A percentile compares a stretch with the other conserved stretches of the same genome.
These are phyloP conservation scores for Russula earlei DNA, from an alignment of 768 basidiomycete genomes.

Conservation along the genomic window DNA sequence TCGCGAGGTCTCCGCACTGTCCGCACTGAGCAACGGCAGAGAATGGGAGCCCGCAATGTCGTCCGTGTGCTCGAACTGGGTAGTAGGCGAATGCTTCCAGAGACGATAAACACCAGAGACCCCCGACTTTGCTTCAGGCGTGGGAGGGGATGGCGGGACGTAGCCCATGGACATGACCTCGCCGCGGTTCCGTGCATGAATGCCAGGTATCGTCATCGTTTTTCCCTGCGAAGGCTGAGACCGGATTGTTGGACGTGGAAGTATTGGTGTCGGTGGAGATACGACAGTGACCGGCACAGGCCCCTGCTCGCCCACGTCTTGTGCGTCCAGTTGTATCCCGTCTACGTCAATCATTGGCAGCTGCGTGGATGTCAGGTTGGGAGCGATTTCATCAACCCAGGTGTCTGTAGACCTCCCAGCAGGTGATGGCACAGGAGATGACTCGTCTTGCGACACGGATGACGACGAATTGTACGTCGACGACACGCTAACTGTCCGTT, in stretches of 20 bases:
- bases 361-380: neutral
- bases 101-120: conserved; percentile 66
- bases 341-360: conserved; percentile 1
- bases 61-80: conserved; percentile 9
- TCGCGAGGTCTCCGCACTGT: neutral
- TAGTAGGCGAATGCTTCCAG: conserved; percentile 49
- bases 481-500: conserved; percentile 24
- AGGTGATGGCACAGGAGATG: conserved; percentile 23
- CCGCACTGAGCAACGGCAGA: neutral
- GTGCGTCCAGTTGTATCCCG: neutral
- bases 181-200: conserved; percentile 75
- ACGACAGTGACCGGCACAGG: neutral
- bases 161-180: conserved; percentile 83
- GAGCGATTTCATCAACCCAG: neutral
- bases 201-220: conserved; percentile 82
- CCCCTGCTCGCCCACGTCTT: neutral
- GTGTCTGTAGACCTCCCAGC: conserved; percentile 5
- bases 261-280: conserved; percentile 1
- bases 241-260: conserved; percentile 51
- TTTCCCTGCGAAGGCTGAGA: conserved; percentile 66
- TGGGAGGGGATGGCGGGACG: conserved; percentile 40
- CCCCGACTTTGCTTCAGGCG: conserved; percentile 35
- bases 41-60: neutral
- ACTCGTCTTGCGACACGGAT: conserved; percentile 23
- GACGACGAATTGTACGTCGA: conserved; percentile 19